Evolutionary conservation across 768 basidiomycete genomes (phyloP).

Genomic region (Russula virescens): DNA sequence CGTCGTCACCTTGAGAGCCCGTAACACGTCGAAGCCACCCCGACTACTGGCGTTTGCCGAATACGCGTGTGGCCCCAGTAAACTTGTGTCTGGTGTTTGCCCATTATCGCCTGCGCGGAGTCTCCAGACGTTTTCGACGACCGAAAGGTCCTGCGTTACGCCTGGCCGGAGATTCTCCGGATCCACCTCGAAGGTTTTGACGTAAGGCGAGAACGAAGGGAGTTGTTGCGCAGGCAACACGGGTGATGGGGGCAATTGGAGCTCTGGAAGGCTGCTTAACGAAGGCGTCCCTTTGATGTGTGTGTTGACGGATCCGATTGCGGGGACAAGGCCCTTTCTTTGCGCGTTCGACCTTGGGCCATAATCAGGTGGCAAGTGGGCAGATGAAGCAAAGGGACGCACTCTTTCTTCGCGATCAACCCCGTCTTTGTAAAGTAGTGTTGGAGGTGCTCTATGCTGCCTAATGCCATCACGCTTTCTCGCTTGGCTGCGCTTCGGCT

Average conservation of each 20-base stretch:
- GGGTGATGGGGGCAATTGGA: constrained; percentile 70
- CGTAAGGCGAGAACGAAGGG: constrained; percentile 46
- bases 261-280: constrained; percentile 39
- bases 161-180: constrained; percentile 73
- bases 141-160: constrained; percentile 66
- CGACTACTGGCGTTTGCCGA: neutral
- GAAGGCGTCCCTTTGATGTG: constrained; percentile 35
- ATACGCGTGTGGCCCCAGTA: constrained; percentile 15
- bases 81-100: neutral
- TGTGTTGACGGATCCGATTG: constrained; percentile 51
- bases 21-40: constrained; percentile 54
- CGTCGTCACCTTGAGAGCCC: constrained; percentile 71
- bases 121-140: constrained; percentile 59
- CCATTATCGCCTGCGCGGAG: constrained; percentile 31
- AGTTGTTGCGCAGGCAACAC: constrained; percentile 42
- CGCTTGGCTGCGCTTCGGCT: constrained; percentile 88
- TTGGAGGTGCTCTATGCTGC: constrained; percentile 95
- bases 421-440: constrained; percentile 92
- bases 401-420: constrained; percentile 66
- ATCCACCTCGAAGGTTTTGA: constrained; percentile 66
- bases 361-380: constrained; percentile 5
- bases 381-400: constrained; percentile 30
- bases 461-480: constrained; percentile 88
- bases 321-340: constrained; percentile 60
- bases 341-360: constrained; percentile 44